Base-by-base conservation (phyloP, 495 filamentous ascomycete species). In the Cryomyces antarcticus region DNA sequence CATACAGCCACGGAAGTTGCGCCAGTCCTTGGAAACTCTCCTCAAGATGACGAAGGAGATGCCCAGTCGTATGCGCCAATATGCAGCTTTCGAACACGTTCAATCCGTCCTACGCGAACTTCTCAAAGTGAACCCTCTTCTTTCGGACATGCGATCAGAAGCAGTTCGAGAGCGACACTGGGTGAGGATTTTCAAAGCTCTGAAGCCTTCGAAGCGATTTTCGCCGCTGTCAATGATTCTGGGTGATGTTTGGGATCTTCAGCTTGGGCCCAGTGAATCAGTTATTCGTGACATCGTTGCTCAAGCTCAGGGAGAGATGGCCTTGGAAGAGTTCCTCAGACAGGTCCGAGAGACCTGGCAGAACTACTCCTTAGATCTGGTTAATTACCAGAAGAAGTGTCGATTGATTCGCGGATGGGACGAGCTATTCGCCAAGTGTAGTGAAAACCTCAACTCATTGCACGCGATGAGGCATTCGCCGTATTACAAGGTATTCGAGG, bases 1-100 rank as follows among this genome's bases (percentile, higher is more conserved):
- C 55, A 78, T 96, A 2, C 81, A 94, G 52, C 85, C 89, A 2
- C 70, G 89, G 37, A 96, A 95, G 61, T 72, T 96, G 46, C 72
- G 92, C 29, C 72, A 81, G 45, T 78, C 82, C 11, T 73, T 99
- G 39, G 89, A 99, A 54, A 74, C 76, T 31, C 69, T 96, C 29
- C 82, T 95, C 55, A 93, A 93, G 63, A 89, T 93, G 79, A 94
- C 86, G 38, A 99, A 93, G 64, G 87, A 96, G 46, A 99, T 99
- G 89, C 89, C 89, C 0, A 93, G 83, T 59, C 77, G 89, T 37
- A 99, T 96, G 92, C 77, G 89, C 39, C 89, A 99, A 53, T 99
- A 99, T 59, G 89, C 89, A 48, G 92, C 89, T 9, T 99, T 99
- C 57, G 89, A 96, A 59, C 87, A 99, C 52, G 82, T 96, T 30